phyloP scores from a whole-genome alignment of 2,329 filamentous ascomycete species.

The Alternaria ventricosa region DNA sequence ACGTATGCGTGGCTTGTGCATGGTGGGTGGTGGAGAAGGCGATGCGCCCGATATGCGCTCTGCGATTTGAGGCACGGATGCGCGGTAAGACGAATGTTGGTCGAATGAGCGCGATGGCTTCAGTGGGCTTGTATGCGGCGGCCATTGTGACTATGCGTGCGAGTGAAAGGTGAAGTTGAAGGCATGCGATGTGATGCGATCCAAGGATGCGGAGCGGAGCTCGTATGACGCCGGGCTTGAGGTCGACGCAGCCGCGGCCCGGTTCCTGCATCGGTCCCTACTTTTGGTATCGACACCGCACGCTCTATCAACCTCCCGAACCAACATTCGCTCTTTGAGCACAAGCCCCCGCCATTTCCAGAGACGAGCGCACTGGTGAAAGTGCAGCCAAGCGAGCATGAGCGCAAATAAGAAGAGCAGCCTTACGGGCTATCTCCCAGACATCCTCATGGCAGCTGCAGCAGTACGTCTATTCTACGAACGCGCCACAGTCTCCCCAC shows the following conservation, averaged over 20 bases:
- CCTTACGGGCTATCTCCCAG: conserved; percentile 47
- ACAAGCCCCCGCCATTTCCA: neutral
- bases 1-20: conserved; percentile 39
- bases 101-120: conserved; percentile 40
- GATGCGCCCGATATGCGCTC: conserved; percentile 17
- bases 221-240: conserved; percentile 7
- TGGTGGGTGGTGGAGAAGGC: conserved; percentile 36
- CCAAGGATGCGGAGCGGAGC: conserved; percentile 14
- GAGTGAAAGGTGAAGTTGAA: neutral
- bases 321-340: neutral
- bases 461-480: conserved; percentile 42
- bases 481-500: conserved; percentile 8
- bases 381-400: conserved; percentile 25
- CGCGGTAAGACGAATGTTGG: conserved; percentile 32
- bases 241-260: conserved; percentile 21
- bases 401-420: conserved; percentile 47
- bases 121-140: conserved; percentile 37
- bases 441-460: conserved; percentile 50
- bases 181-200: neutral
- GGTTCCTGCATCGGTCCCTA: conserved; percentile 19
- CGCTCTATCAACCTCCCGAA: conserved; percentile 3
- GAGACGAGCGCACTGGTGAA: neutral
- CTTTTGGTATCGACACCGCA: conserved; percentile 29
- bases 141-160: conserved; percentile 29
- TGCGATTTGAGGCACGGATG: conserved; percentile 16